Evolutionary conservation across 106 monocot genomes (phyloP).

Genomic region (Allium cepa): DNA sequence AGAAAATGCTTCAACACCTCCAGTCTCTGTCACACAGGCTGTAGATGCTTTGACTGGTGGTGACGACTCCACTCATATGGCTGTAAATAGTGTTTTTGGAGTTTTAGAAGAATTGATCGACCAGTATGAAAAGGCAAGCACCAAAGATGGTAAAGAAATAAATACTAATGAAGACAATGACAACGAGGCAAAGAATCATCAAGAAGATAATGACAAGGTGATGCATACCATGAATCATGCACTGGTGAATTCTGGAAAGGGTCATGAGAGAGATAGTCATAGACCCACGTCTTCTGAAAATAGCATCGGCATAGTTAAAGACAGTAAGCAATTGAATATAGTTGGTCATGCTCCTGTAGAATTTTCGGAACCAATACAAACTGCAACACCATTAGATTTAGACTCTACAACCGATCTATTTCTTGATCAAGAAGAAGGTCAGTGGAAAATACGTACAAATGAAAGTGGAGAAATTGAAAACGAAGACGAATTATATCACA

Average conservation of each 20-base stretch:
- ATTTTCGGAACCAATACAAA: slow-evolving; percentile 24
- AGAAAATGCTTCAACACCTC: slow-evolving; percentile 24
- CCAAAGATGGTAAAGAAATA: slow-evolving; percentile 13
- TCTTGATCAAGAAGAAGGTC: slow-evolving; percentile 78
- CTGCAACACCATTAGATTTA: slow-evolving; percentile 23
- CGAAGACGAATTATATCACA: slow-evolving; percentile 12
- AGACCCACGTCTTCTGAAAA: slow-evolving; percentile 13
- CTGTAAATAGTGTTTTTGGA: slow-evolving; percentile 95
- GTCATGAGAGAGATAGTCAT: neutral
- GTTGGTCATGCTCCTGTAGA: slow-evolving; percentile 23
- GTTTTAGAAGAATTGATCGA: slow-evolving; percentile 97
- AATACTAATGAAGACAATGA: slow-evolving; percentile 9
- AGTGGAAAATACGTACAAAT: slow-evolving; percentile 57
- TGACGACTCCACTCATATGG: slow-evolving; percentile 97
- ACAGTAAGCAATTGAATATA: slow-evolving; percentile 22
- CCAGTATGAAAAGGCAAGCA: slow-evolving; percentile 68
- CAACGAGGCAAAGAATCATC: slow-evolving; percentile 4
- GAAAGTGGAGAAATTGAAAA: slow-evolving; percentile 11
- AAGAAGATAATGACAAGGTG: slow-evolving; percentile 7
- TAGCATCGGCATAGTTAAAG: slow-evolving; percentile 1
- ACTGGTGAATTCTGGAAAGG: too few relatives aligned
- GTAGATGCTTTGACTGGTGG: slow-evolving; percentile 79
- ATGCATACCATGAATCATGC: neutral
- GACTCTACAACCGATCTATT: slow-evolving; percentile 68
- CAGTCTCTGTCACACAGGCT: slow-evolving; percentile 78